These are phyloP conservation scores for Dothiorella sarmentorum DNA, from an alignment of 2,329 filamentous ascomycete species.

Conservation along the genomic window DNA sequence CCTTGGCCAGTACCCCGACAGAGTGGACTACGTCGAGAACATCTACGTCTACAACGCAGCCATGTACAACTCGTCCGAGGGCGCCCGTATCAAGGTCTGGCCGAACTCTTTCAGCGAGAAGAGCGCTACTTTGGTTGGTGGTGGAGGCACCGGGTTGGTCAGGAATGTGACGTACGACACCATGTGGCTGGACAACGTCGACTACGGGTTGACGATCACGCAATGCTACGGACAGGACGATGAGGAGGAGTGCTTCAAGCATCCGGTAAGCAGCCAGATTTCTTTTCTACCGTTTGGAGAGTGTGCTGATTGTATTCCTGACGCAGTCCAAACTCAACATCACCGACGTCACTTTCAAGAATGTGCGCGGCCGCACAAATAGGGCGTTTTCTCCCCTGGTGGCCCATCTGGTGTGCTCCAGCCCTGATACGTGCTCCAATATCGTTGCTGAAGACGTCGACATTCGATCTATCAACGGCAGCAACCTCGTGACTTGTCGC, in stretches of 20 bases:
- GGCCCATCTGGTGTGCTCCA: slow-evolving; percentile 44
- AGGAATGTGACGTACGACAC: slow-evolving; percentile 65
- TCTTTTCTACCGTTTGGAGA: not conserved
- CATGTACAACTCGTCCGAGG: slow-evolving; percentile 50
- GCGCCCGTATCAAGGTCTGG: slow-evolving; percentile 73
- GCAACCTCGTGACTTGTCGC: not conserved
- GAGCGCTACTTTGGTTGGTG: not conserved
- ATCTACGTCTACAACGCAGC: slow-evolving; percentile 47
- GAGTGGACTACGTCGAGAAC: slow-evolving; percentile 66
- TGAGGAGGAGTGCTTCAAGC: slow-evolving; percentile 37
- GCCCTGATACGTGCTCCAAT: slow-evolving; percentile 46
- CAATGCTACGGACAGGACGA: slow-evolving; percentile 64
- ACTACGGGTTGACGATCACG: slow-evolving; percentile 61
- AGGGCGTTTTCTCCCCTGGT: slow-evolving; percentile 40
- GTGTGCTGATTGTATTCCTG: slow-evolving; percentile 29
- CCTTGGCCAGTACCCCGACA: slow-evolving; percentile 62
- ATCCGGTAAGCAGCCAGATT: not conserved
- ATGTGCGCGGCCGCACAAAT: slow-evolving; percentile 55
- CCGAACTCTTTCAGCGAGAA: slow-evolving; percentile 59
- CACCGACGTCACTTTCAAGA: slow-evolving; percentile 53
- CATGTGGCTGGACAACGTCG: slow-evolving; percentile 59
- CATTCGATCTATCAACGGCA: slow-evolving; percentile 40
- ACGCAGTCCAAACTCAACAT: slow-evolving; percentile 56
- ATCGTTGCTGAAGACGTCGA: slow-evolving; percentile 56
- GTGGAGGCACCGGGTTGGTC: slow-evolving; percentile 47